A percentile compares a stretch with the other conserved stretches of the same genome.
phyloP scores from a whole-genome alignment of 441 rosid species.

The Flueggea neowawraea region DNA sequence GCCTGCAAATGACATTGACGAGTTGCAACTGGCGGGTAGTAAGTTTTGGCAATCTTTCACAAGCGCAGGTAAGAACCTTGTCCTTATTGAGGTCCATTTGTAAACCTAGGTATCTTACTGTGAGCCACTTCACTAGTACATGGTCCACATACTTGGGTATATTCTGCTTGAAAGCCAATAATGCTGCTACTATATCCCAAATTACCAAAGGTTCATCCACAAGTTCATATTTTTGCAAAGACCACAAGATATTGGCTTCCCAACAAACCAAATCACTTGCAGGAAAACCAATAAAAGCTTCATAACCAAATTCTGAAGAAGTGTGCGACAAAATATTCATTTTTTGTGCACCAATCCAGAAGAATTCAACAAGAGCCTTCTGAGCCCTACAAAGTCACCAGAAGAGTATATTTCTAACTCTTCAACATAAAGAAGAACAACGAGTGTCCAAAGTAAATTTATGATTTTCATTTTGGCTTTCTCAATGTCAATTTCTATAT shows the following conservation, averaged over 20 bases:
- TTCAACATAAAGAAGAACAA: not conserved
- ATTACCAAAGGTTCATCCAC: constrained; percentile 54
- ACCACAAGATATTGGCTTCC: constrained; percentile 73
- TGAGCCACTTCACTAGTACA: constrained; percentile 67
- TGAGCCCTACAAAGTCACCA: constrained; percentile 46
- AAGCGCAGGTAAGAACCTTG: constrained; percentile 39
- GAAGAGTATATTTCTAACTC: constrained; percentile 7
- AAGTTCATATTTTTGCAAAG: constrained; percentile 53
- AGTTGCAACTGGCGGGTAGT: constrained; percentile 74
- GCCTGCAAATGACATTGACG: constrained; percentile 67
- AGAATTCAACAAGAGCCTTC: constrained; percentile 83
- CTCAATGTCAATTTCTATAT: no score
- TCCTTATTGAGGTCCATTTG: constrained; percentile 33
- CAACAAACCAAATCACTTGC: constrained; percentile 52
- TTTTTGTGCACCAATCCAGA: constrained; percentile 90
- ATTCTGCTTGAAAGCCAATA: constrained; percentile 62
- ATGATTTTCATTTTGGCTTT: no score
- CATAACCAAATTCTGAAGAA: constrained; percentile 28
- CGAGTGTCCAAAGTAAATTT: not conserved
- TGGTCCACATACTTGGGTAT: constrained; percentile 57
- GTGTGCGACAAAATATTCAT: constrained; percentile 27
- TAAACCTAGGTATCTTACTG: constrained; percentile 40
- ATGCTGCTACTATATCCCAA: constrained; percentile 79
- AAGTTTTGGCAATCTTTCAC: constrained; percentile 37
- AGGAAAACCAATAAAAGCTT: constrained; percentile 46